Base-by-base conservation (phyloP, 805 yeast species). In the Starmera dryadoides region DNA sequence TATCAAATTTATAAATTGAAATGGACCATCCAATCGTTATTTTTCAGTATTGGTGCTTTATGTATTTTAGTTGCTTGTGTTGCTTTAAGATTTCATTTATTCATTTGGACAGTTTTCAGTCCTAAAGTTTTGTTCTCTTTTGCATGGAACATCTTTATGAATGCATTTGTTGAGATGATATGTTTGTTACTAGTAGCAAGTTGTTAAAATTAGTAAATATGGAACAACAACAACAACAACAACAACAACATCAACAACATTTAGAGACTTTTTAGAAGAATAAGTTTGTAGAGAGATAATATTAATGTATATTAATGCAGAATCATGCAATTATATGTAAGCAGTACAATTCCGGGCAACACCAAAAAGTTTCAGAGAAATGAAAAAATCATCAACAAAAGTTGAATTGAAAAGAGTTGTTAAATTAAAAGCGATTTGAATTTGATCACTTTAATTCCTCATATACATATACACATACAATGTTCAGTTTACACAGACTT, bases 51-150 rank as follows among this genome's bases (percentile, higher is more conserved):
- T 1, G 65, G 79, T 9, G 81, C 85, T 2, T 49, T 75, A 3
- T 72, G 74, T 33, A 69, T 87, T 37, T 56, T 85, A 33, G 62
- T 66, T 0, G 81, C 96, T 12, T 93, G 98, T 57, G 70, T 72
- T 37, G 66, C 74, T 17, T 69, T 89, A 48, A 69, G 95, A 48
- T 84, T 81, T 53, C 98, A 93, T 58, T 66, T 93, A 41, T 93
- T 93, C 56, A 84, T 93, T 9, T 93, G 98, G 98, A 89, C 98
- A 2, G 98, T 93, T 7, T 93, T 93, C 63, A 85, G 95, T 37
- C 98, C 98, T 1, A 91, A 89, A 53, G 58, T 93, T 4, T 70
- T 94, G 28, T 93, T 82, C 56, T 80, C 81, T 47, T 76, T 78
- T 2, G 79, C 80, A 3, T 93, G 98, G 98, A 64, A 73, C 25